These are phyloP conservation scores for Pilobolus umbonatus DNA, from an alignment of 192 early-diverging fungal genomes.

Conservation along the genomic window DNA sequence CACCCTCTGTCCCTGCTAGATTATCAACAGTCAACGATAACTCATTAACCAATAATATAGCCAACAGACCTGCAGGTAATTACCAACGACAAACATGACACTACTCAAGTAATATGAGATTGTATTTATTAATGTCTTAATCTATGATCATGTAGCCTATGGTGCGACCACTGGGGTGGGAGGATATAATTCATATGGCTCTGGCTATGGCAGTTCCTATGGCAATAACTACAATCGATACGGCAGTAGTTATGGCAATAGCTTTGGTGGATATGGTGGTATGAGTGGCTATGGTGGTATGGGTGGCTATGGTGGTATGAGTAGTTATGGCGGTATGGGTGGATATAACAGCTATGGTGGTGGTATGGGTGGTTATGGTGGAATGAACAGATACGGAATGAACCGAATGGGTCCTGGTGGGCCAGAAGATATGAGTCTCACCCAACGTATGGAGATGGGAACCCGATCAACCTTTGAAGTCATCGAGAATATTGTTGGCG, in stretches of 20 bases:
- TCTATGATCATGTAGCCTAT: constrained; percentile 35
- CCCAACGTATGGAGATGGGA: constrained; percentile 84
- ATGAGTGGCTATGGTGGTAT: constrained; percentile 33
- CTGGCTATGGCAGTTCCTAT: constrained; percentile 38
- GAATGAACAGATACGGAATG: constrained; percentile 17
- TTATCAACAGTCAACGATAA: constrained; percentile 1
- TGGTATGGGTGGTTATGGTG: constrained; percentile 36
- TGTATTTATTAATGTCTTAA: not conserved
- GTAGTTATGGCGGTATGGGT: constrained; percentile 43
- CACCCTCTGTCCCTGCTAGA: constrained; percentile 42
- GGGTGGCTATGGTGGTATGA: constrained; percentile 33
- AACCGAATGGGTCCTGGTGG: constrained; percentile 30
- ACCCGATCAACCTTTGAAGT: constrained; percentile 90
- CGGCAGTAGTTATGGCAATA: constrained; percentile 33
- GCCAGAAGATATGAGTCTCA: constrained; percentile 62
- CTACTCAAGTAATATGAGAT: not conserved
- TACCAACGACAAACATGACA: not conserved
- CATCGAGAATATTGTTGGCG: constrained; percentile 89
- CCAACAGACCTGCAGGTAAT: constrained; percentile 15
- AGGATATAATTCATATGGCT: constrained; percentile 20
- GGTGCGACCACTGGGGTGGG: constrained; percentile 15
- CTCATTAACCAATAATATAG: not conserved
- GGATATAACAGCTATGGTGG: no score
- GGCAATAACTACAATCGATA: constrained; percentile 48
- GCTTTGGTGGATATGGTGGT: constrained; percentile 38